A percentile compares a stretch with the other conserved stretches of the same genome.
phyloP scores from a whole-genome alignment of 1,139 yeast genomes.

The Taiozyma sp. region DNA sequence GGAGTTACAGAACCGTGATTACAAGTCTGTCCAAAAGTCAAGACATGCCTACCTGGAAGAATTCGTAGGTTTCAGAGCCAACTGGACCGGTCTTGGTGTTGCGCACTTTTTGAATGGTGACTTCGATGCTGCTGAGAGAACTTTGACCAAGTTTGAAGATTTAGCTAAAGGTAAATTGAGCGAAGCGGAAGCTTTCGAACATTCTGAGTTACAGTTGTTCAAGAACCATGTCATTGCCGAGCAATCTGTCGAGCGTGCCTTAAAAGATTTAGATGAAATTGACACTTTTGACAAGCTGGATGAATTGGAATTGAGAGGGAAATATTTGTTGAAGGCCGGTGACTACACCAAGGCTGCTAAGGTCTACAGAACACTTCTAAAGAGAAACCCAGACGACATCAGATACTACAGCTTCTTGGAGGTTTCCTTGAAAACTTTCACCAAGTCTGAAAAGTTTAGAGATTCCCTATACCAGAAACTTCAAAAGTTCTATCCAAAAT shows the following conservation, averaged over 20 bases:
- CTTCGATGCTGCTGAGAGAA: slow-evolving; percentile 59
- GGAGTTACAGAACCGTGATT: slow-evolving; percentile 79
- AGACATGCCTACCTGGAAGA: slow-evolving; percentile 67
- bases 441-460: slow-evolving; percentile 36
- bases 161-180: slow-evolving; percentile 63
- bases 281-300: slow-evolving; percentile 61
- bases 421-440: slow-evolving; percentile 43
- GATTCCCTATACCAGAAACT: slow-evolving; percentile 58
- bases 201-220: slow-evolving; percentile 74
- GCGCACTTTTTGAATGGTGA: slow-evolving; percentile 78
- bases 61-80: slow-evolving; percentile 81
- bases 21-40: slow-evolving; percentile 51
- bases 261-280: slow-evolving; percentile 58
- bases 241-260: slow-evolving; percentile 30
- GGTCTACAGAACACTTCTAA: slow-evolving; percentile 62
- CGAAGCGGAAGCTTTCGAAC: slow-evolving; percentile 66
- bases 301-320: slow-evolving; percentile 62
- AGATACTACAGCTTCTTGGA: slow-evolving; percentile 65
- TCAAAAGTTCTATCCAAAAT: slow-evolving; percentile 67
- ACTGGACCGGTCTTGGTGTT: slow-evolving; percentile 87
- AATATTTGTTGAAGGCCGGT: slow-evolving; percentile 43
- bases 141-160: slow-evolving; percentile 69
- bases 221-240: slow-evolving; percentile 70
- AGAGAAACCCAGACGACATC: slow-evolving; percentile 81
- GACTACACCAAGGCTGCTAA: slow-evolving; percentile 55